These are phyloP conservation scores for Erysimum pusillum DNA, from an alignment of 441 rosid species.

Conservation along the genomic window DNA sequence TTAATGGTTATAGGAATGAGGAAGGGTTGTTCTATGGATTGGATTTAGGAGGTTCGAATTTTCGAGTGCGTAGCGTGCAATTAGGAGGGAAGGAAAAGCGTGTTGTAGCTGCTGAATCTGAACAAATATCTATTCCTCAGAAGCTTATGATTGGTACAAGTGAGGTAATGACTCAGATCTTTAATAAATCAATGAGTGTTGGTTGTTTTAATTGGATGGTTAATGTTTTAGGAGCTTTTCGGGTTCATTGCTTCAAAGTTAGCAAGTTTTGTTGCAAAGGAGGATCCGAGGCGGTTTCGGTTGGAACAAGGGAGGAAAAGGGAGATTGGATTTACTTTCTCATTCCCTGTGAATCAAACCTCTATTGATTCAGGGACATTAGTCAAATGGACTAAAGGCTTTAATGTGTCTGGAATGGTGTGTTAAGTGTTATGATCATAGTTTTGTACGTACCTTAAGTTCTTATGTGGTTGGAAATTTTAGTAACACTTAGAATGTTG, in stretches of 20 bases:
- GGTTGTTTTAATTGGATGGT: not conserved
- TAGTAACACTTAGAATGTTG: not conserved
- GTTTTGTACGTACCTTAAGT: not conserved
- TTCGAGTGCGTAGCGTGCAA: conserved; percentile 82
- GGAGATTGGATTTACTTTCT: conserved; percentile 90
- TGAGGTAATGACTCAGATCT: conserved; percentile 57
- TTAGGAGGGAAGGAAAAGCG: conserved; percentile 76
- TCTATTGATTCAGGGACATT: conserved; percentile 84
- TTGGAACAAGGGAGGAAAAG: conserved; percentile 69
- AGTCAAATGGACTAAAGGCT: conserved; percentile 92
- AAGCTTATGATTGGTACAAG: conserved; percentile 82
- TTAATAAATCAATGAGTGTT: not conserved
- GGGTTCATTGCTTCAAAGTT: conserved; percentile 80
- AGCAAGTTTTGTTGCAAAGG: conserved; percentile 64
- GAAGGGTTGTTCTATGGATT: conserved; percentile 88
- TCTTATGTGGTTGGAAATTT: not conserved
- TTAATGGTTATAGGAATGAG: conserved; percentile 63
- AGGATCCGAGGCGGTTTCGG: conserved; percentile 59
- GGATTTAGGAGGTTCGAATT: conserved; percentile 95
- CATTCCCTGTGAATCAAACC: conserved; percentile 86
- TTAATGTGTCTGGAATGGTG: conserved; percentile 91
- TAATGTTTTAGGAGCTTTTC: conserved; percentile 67
- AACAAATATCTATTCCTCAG: conserved; percentile 75
- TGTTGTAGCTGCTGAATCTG: conserved; percentile 69
- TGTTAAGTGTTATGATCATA: conserved; percentile 33